Conservation (phyloP, 257 asterid genomes). For the Sherardia arvensis region DNA sequence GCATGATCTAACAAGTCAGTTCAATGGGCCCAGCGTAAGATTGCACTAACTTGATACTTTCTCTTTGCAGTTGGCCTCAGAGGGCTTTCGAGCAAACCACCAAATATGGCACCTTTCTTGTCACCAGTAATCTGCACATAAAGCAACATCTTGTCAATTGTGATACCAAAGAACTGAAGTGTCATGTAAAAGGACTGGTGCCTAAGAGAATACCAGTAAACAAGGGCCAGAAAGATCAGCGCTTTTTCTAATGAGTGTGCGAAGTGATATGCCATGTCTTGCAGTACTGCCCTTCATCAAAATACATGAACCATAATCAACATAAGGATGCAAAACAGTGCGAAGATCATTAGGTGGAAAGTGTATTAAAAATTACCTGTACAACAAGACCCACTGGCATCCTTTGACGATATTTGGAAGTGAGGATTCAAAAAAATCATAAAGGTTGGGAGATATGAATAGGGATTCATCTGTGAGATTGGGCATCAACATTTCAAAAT, state of each 20-base stretch:
- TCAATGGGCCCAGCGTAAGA: not conserved
- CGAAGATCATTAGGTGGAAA: not conserved
- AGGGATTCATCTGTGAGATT: conserved; percentile 54
- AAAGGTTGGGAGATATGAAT: conserved; percentile 59
- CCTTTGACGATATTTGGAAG: conserved; percentile 95
- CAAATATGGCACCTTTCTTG: conserved; percentile 86
- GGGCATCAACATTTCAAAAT: conserved; percentile 41
- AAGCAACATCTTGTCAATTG: not conserved
- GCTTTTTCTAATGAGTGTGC: conserved; percentile 69
- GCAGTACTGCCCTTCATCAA: conserved; percentile 93
- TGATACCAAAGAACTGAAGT: not conserved
- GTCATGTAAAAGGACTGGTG: not conserved
- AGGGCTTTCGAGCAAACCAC: conserved; percentile 92
- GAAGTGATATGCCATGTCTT: conserved; percentile 90
- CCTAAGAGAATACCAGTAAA: conserved; percentile 47
- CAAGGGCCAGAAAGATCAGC: conserved; percentile 65
- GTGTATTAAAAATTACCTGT: conserved; percentile 45
- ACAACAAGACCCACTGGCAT: conserved; percentile 74
- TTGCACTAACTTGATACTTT: conserved; percentile 60
- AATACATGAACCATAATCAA: conserved; percentile 29
- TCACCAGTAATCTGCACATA: conserved; percentile 74
- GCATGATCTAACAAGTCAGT: not conserved
- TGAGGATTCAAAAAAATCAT: conserved; percentile 66
- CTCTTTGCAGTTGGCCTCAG: conserved; percentile 74
- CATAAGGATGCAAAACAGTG: conserved; percentile 9